These are phyloP conservation scores for Globisporangium cylindrosporum DNA, from an alignment of 352 stramenopile genomes.

Conservation along the genomic window DNA sequence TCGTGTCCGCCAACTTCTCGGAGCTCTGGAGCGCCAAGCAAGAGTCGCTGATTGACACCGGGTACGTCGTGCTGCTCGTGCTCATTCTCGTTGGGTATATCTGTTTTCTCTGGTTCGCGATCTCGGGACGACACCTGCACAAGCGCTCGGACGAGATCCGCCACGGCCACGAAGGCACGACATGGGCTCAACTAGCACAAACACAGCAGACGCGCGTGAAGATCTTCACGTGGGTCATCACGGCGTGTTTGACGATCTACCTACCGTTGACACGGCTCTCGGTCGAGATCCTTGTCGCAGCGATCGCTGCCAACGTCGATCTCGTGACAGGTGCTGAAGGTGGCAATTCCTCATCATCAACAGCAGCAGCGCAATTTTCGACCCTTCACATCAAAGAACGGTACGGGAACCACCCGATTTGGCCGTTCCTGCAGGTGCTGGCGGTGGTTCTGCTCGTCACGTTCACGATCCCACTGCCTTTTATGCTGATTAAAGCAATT, in stretches of 20 bases:
- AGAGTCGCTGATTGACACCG: conserved; percentile 21
- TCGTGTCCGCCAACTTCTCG: conserved; percentile 29
- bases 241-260: conserved; percentile 40
- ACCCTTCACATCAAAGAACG: conserved; percentile 13
- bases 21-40: conserved; percentile 16
- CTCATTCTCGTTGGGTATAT: conserved; percentile 28
- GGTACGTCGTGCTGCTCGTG: conserved; percentile 24
- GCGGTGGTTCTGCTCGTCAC: conserved; percentile 31
- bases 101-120: conserved; percentile 41
- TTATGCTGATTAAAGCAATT: conserved; percentile 29
- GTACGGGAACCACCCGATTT: conserved; percentile 21
- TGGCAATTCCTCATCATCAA: too few species aligned
- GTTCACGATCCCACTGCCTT: conserved; percentile 35
- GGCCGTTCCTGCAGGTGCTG: conserved; percentile 22
- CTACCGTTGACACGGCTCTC: conserved; percentile 37
- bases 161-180: conserved; percentile 39
- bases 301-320: neutral
- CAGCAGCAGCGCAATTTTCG: neutral
- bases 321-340: too few species aligned
- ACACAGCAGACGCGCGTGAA: conserved; percentile 37
- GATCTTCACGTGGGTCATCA: conserved; percentile 38
- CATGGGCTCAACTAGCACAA: conserved; percentile 29
- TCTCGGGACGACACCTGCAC: conserved; percentile 33
- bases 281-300: conserved; percentile 31
- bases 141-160: conserved; percentile 40